phyloP scores from a whole-genome alignment of 163 green algal genomes.

The Chlorella variabilis region DNA sequence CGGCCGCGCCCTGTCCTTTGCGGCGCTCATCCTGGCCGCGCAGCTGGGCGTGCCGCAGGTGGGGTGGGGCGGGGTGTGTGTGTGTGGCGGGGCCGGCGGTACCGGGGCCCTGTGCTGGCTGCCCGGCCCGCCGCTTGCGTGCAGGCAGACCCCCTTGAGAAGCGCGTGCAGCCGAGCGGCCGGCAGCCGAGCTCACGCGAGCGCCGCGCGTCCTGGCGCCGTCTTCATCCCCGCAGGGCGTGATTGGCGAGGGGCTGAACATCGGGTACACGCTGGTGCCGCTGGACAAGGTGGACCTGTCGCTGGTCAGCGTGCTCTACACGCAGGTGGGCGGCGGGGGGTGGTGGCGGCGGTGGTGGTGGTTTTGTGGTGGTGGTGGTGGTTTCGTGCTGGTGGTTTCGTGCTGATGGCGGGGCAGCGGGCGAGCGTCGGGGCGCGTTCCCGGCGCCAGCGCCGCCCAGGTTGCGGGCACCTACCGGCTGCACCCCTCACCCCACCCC shows the following conservation, averaged over 20 bases:
- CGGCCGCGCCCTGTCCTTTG: slow-evolving; percentile 85
- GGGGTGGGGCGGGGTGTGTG: neutral
- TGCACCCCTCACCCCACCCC: neutral
- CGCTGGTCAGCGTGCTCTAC: slow-evolving; percentile 84
- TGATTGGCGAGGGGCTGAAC: slow-evolving; percentile 32
- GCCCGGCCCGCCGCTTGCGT: no score
- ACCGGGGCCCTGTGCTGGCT: no score
- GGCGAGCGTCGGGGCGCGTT: no score
- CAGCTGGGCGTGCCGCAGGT: slow-evolving; percentile 56
- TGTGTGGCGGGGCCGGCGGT: no score
- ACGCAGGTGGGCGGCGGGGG: slow-evolving; percentile 46
- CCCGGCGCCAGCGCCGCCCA: no score
- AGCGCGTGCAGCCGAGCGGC: no score
- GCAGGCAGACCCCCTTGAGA: no score
- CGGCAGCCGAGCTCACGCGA: no score
- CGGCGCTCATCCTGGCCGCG: slow-evolving; percentile 71
- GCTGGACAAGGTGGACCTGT: slow-evolving; percentile 79
- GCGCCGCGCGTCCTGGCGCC: neutral
- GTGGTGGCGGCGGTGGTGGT: no score
- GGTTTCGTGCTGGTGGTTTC: no score
- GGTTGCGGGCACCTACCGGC: neutral
- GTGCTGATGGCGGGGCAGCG: no score
- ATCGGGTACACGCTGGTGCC: slow-evolving; percentile 65
- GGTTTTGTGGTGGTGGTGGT: neutral
- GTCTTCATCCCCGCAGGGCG: slow-evolving; percentile 5